Evolutionary conservation across 129 eudicot species (phyloP).

Genomic region (Chrysanthemum makinoi): DNA sequence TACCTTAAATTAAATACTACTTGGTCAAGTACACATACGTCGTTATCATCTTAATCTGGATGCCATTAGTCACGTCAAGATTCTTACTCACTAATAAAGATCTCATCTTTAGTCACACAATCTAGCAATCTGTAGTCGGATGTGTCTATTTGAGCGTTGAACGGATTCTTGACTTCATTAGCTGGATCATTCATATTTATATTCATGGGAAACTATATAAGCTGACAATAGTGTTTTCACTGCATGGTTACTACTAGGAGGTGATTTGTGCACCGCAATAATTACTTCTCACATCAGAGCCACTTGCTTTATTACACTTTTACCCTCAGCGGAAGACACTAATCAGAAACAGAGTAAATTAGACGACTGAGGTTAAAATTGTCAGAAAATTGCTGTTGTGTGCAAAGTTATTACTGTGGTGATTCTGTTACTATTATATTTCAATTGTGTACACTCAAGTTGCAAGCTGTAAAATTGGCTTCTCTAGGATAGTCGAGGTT

Average conservation of each 20-base stretch:
- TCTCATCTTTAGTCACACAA: constrained; percentile 8
- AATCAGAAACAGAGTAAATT: too few relatives aligned
- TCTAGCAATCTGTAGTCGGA: not conserved
- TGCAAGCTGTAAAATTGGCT: constrained; percentile 22
- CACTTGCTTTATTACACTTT: too few relatives aligned
- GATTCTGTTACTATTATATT: constrained; percentile 16
- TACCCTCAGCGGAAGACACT: too few relatives aligned
- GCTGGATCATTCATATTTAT: not conserved
- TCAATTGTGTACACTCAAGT: constrained; percentile 12
- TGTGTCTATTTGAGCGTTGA: too few relatives aligned
- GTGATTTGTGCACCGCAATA: too few relatives aligned
- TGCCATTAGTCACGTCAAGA: constrained; percentile 22
- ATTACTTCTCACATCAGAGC: too few relatives aligned
- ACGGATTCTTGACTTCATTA: not conserved
- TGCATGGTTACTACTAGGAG: too few relatives aligned
- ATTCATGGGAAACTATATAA: too few relatives aligned
- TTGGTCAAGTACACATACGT: constrained; percentile 41
- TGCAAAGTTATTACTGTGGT: too few relatives aligned
- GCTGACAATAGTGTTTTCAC: too few relatives aligned
- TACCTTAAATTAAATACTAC: constrained; percentile 46
- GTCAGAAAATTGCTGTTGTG: too few relatives aligned
- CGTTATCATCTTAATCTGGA: constrained; percentile 33
- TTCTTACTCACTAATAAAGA: constrained; percentile 22
- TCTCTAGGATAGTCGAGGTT: constrained; percentile 8
- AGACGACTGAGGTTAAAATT: too few relatives aligned